Base-by-base conservation (phyloP, 257 asterid genomes). In the Coffea canephora region DNA sequence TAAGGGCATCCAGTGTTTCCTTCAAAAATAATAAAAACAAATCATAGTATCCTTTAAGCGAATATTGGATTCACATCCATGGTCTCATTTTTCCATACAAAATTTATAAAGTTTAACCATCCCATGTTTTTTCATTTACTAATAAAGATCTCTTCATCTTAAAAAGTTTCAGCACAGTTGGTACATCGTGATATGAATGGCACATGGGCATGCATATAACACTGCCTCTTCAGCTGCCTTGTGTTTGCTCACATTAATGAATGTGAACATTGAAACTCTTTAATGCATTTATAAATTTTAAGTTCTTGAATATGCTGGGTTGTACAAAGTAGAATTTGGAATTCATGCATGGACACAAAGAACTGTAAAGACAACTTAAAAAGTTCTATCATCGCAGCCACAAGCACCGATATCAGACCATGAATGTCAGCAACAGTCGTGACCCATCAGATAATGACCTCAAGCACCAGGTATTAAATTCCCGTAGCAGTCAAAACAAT, bases 391-490 rank as follows among this genome's bases (percentile, higher is more conserved):
- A 70, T 66, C 10, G 13, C 45, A 27, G 34, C 41, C 43, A 46
- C 23, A 46, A 9, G 1, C 68, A 34, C 54, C 54, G 9, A 43
- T 5, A 43, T 69, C 74, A 19, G 36, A 64, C 27, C 74, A 43
- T 70, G 68, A 68, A 6, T 16, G 13, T 34, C 19, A 15, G 13
- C 6, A 7, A 68, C 49, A 69, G 27, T 75, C 14, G 59, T 25
- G 46, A 39, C 41, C 36, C 78, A 43, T 3, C 21, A 76, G 48
- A 23, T 19, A 34, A 49, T 46, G 13, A 45, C 59, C 45, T 31
- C 69, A 76, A 64, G 34, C 55, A 61, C 13, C 71, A 75, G 79
- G 6, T 75, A 75, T 66, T 21, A 27, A 65, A 31, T 31, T 65
- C 21, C 19, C 70, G 11, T 14, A 41, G 15, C 59, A 61, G 19